These are phyloP conservation scores for Collybia sp. DNA, from an alignment of 768 basidiomycete genomes.

Conservation along the genomic window DNA sequence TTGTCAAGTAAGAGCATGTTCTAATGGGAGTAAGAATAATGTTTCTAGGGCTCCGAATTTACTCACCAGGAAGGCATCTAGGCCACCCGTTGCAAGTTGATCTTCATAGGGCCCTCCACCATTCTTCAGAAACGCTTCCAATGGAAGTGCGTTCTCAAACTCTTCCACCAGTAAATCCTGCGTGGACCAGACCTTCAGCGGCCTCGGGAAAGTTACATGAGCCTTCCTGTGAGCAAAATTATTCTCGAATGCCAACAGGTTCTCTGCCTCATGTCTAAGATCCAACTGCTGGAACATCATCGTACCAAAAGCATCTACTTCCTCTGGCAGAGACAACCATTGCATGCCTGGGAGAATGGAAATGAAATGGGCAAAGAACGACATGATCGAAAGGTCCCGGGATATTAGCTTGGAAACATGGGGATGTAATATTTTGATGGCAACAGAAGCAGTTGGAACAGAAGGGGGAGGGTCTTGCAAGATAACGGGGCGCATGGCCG, in stretches of 20 bases:
- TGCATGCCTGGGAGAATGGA: slow-evolving; percentile 87
- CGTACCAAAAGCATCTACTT: slow-evolving; percentile 88
- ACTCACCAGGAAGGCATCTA: slow-evolving; percentile 91
- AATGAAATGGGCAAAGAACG: slow-evolving; percentile 79
- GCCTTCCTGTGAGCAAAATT: slow-evolving; percentile 81
- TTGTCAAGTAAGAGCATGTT: slow-evolving; percentile 98
- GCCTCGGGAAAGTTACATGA: slow-evolving; percentile 86
- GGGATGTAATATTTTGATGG: slow-evolving; percentile 95
- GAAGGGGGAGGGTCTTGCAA: slow-evolving; percentile 63
- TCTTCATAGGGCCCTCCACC: slow-evolving; percentile 92
- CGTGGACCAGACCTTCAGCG: slow-evolving; percentile 78
- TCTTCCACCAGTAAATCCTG: slow-evolving; percentile 87
- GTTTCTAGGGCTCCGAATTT: background rate
- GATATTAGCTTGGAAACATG: slow-evolving; percentile 74
- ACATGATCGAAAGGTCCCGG: slow-evolving; percentile 93
- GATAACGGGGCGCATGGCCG: slow-evolving; percentile 46
- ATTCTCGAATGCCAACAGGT: slow-evolving; percentile 77
- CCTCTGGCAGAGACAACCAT: slow-evolving; percentile 94
- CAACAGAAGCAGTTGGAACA: slow-evolving; percentile 82
- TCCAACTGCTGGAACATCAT: slow-evolving; percentile 98
- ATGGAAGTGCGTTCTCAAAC: slow-evolving; percentile 85
- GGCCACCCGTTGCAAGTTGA: slow-evolving; percentile 83
- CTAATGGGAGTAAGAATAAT: slow-evolving; percentile 32
- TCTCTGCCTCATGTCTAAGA: slow-evolving; percentile 84
- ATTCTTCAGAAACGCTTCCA: slow-evolving; percentile 82